These are phyloP conservation scores for Talaromyces atroroseus DNA, from an alignment of 2,329 filamentous ascomycete genomes.

Conservation along the genomic window DNA sequence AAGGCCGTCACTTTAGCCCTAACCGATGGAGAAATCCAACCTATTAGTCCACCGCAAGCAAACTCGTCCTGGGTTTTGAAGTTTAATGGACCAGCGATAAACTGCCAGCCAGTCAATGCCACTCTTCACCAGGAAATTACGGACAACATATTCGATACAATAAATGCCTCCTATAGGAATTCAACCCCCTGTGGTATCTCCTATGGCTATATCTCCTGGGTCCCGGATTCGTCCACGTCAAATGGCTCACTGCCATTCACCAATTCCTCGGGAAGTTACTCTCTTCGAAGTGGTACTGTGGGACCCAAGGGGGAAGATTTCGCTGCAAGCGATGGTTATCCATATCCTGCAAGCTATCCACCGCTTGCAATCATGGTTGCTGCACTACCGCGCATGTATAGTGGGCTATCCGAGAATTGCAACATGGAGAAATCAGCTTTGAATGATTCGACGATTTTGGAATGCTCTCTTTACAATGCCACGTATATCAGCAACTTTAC, in stretches of 20 bases:
- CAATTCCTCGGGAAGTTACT: neutral
- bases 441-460: neutral
- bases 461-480: neutral
- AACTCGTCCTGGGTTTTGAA: neutral
- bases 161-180: neutral
- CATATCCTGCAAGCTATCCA: neutral
- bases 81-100: neutral
- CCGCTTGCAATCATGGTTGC: neutral
- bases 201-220: slow-evolving; percentile 1
- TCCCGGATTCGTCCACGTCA: neutral
- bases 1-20: neutral
- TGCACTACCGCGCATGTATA: neutral
- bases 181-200: neutral
- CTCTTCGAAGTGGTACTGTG: neutral
- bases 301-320: neutral
- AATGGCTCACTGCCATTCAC: neutral
- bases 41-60: neutral
- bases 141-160: neutral
- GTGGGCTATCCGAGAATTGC: neutral
- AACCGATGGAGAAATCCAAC: neutral
- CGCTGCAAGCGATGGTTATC: neutral
- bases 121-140: neutral
- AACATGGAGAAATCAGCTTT: neutral
- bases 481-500: neutral
- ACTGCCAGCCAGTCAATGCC: neutral